Evolutionary conservation across 2,329 filamentous ascomycete species (phyloP).

Genomic region (Colletotrichum sp.): DNA sequence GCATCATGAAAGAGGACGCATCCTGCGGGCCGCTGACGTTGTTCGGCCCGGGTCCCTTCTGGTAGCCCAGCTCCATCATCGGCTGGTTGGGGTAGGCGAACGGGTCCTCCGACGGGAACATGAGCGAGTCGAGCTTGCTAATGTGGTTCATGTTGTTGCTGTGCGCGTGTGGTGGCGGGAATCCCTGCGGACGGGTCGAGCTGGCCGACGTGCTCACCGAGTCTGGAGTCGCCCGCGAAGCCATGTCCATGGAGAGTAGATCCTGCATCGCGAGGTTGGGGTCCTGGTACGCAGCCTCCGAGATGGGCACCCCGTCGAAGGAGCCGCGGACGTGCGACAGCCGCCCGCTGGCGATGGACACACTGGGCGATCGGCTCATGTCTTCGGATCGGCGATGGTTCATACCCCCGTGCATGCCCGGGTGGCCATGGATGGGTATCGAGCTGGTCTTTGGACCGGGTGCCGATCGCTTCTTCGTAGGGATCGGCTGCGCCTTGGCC

Average conservation of each 20-base stretch:
- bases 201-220: slow-evolving; percentile 47
- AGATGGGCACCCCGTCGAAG: slow-evolving; percentile 36
- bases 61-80: slow-evolving; percentile 63
- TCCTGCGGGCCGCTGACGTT: slow-evolving; percentile 39
- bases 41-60: slow-evolving; percentile 34
- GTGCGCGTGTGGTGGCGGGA: slow-evolving; percentile 29
- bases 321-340: slow-evolving; percentile 31
- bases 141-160: slow-evolving; percentile 50
- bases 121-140: slow-evolving; percentile 76
- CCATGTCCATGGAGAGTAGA: slow-evolving; percentile 50
- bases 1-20: slow-evolving; percentile 53
- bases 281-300: slow-evolving; percentile 37
- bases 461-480: slow-evolving; percentile 63
- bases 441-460: slow-evolving; percentile 44
- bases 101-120: slow-evolving; percentile 81
- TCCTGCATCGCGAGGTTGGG: slow-evolving; percentile 45
- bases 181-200: slow-evolving; percentile 32
- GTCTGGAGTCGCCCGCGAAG: slow-evolving; percentile 46
- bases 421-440: slow-evolving; percentile 30
- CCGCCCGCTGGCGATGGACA: slow-evolving; percentile 23
- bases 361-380: slow-evolving; percentile 33
- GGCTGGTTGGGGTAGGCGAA: slow-evolving; percentile 82
- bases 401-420: slow-evolving; percentile 34
- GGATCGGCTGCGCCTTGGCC: slow-evolving; percentile 39
- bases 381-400: slow-evolving; percentile 38